Conservation (phyloP, 1,284 basidiomycete genomes). For the Melampsora americana region DNA sequence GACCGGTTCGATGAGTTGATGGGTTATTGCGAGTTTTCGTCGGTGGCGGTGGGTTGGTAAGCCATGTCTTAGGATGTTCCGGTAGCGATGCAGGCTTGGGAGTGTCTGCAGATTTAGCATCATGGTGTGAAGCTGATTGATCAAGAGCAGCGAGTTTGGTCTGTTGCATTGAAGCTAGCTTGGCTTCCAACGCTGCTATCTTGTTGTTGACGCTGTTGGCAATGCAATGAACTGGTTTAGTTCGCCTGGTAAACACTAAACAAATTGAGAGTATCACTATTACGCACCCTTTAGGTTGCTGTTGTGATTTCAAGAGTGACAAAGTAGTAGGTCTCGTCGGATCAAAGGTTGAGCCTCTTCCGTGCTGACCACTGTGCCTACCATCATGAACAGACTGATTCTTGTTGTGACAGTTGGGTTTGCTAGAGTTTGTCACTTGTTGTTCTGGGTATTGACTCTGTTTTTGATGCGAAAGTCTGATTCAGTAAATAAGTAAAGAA, state of each 20-base stretch:
- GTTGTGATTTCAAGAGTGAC: conserved; percentile 74
- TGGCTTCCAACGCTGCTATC: conserved; percentile 92
- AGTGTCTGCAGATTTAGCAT: neutral
- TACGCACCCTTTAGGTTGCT: conserved; percentile 65
- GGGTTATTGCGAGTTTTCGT: neutral
- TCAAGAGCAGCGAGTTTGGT: conserved; percentile 13
- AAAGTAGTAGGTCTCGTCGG: conserved; percentile 74
- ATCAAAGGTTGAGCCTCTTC: conserved; percentile 60
- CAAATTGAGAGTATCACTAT: conserved; percentile 1
- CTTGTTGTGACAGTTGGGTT: conserved; percentile 17
- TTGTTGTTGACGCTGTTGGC: conserved; percentile 70
- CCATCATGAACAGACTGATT: conserved; percentile 26
- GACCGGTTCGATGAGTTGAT: neutral
- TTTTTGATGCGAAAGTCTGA: neutral
- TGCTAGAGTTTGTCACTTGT: conserved; percentile 13
- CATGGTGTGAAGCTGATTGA: neutral
- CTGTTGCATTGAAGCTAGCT: conserved; percentile 68
- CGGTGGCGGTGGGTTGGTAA: neutral
- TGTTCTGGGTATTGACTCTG: conserved; percentile 13
- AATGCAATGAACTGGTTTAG: neutral
- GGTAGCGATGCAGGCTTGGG: conserved; percentile 36
- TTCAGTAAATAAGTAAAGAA: conserved; percentile 54
- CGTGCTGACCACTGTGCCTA: conserved; percentile 47
- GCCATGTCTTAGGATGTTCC: conserved; percentile 25
- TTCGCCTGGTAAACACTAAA: neutral